Evolutionary conservation across 805 yeast genomes (phyloP).

Genomic region (Candida caryicola): DNA sequence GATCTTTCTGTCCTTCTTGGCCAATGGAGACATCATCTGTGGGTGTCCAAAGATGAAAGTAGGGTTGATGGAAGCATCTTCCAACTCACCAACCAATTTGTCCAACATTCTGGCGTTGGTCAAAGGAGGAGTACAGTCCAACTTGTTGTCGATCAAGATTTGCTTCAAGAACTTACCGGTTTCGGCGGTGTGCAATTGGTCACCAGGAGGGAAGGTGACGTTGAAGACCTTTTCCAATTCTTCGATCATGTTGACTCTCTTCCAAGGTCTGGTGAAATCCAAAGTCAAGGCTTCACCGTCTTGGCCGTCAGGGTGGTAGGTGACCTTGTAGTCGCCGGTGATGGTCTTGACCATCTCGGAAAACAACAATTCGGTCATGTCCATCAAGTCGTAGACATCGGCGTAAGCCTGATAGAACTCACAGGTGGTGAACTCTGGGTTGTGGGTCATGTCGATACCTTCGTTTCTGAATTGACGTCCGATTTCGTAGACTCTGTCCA

Average conservation of each 20-base stretch:
- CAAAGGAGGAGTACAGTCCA: slow-evolving; percentile 88
- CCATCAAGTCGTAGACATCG: slow-evolving; percentile 94
- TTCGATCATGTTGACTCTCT: slow-evolving; percentile 96
- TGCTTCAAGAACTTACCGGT: slow-evolving; percentile 87
- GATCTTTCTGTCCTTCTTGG: slow-evolving; percentile 86
- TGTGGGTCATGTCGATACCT: slow-evolving; percentile 97
- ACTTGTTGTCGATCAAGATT: slow-evolving; percentile 70
- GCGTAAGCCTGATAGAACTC: slow-evolving; percentile 98
- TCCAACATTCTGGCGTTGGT: slow-evolving; percentile 99
- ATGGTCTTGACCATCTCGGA: slow-evolving; percentile 97
- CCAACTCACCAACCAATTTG: slow-evolving; percentile 94
- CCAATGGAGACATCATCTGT: slow-evolving; percentile 99
- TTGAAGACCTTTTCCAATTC: slow-evolving; percentile 83
- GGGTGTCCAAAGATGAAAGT: slow-evolving; percentile 98
- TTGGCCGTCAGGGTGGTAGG: slow-evolving; percentile 93
- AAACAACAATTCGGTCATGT: slow-evolving; percentile 86
- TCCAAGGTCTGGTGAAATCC: slow-evolving; percentile 97
- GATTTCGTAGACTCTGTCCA: slow-evolving; percentile 97
- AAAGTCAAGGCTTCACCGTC: slow-evolving; percentile 74
- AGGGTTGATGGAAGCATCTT: slow-evolving; percentile 92
- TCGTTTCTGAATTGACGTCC: slow-evolving; percentile 99
- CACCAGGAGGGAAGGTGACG: slow-evolving; percentile 94
- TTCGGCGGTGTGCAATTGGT: slow-evolving; percentile 88
- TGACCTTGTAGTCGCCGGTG: slow-evolving; percentile 82
- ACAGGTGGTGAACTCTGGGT: slow-evolving; percentile 98